phyloP scores from a whole-genome alignment of 305 asterid species.

The Fraxinus xanthoxyloides region DNA sequence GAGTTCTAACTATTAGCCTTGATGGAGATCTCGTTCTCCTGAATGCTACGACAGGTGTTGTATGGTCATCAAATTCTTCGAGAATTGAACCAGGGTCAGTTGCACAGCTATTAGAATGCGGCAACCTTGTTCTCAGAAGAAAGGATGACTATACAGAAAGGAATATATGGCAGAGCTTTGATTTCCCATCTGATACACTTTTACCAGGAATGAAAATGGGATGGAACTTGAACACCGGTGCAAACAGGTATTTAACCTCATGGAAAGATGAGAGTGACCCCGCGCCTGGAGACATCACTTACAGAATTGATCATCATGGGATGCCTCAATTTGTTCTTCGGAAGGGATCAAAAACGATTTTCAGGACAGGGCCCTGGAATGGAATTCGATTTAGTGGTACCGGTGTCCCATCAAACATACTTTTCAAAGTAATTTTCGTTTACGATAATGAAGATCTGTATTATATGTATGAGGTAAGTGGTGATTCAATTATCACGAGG shows the following conservation, averaged over 20 bases:
- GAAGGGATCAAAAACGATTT: constrained; percentile 12
- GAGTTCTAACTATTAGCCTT: background rate
- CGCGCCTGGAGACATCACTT: constrained; percentile 28
- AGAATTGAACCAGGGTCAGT: background rate
- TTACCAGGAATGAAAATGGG: background rate
- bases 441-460: background rate
- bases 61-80: constrained; percentile 20
- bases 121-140: constrained; percentile 11
- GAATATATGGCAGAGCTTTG: constrained; percentile 25
- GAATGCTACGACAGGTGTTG: background rate
- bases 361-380: constrained; percentile 42
- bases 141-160: background rate
- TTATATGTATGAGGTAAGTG: constrained; percentile 10
- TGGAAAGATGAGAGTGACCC: constrained; percentile 25
- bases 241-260: background rate
- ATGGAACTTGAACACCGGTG: background rate
- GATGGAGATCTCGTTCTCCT: constrained; percentile 5
- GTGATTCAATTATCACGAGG: constrained; percentile 16
- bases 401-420: background rate
- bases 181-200: constrained; percentile 19
- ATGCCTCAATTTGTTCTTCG: constrained; percentile 16
- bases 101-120: constrained; percentile 14
- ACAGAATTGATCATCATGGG: constrained; percentile 21
- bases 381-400: constrained; percentile 33
- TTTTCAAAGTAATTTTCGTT: background rate